Percentiles rank a stretch among this genome's conserved stretches.
Evolutionary conservation across 129 eudicot species (phyloP).

Genomic region (Pulicaria dysenterica): DNA sequence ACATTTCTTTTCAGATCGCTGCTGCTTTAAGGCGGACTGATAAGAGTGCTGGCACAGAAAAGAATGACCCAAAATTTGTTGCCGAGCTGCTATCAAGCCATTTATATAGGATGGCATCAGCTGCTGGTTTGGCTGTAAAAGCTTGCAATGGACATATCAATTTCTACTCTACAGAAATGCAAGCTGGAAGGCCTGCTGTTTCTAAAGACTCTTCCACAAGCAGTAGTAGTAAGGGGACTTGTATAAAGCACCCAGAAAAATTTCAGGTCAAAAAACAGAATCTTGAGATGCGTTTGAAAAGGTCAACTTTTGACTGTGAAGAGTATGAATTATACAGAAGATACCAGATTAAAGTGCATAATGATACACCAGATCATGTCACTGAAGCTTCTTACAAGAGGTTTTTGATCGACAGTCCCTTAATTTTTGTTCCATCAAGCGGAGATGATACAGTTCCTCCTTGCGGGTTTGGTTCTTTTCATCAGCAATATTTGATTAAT

Average conservation of each 20-base stretch:
- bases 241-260: constrained; percentile 31
- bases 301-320: constrained; percentile 78
- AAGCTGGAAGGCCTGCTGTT: constrained; percentile 22
- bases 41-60: constrained; percentile 30
- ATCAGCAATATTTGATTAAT: constrained; percentile 84
- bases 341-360: constrained; percentile 87
- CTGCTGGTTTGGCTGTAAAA: constrained; percentile 48
- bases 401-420: constrained; percentile 84
- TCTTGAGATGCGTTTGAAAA: constrained; percentile 70
- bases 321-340: constrained; percentile 79
- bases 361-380: constrained; percentile 77
- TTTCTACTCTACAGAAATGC: constrained; percentile 53
- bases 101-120: constrained; percentile 35
- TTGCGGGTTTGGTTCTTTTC: constrained; percentile 96
- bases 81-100: constrained; percentile 56
- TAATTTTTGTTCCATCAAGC: constrained; percentile 56
- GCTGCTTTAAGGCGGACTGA: constrained; percentile 56
- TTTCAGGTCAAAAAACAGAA: constrained; percentile 36
- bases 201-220: constrained; percentile 28
- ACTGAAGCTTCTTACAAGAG: constrained; percentile 81
- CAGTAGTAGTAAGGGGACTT: constrained; percentile 31
- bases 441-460: constrained; percentile 64
- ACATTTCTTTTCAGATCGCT: constrained; percentile 74
- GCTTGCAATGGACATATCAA: constrained; percentile 96
- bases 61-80: constrained; percentile 45